Base-by-base conservation (phyloP, 148 eudicot species). In the Rhododendron kiyosumense region DNA sequence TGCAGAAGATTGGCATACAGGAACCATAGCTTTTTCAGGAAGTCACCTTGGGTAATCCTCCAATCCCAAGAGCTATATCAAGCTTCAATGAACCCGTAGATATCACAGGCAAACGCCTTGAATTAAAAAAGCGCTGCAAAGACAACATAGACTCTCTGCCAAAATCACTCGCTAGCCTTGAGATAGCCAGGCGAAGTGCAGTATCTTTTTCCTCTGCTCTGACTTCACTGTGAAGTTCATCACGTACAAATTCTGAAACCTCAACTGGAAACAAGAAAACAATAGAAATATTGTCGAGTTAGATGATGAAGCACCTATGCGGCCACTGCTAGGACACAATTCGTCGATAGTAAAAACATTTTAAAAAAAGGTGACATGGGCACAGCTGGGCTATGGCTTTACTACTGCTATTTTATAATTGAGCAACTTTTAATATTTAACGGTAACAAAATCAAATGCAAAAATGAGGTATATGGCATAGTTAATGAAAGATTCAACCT, bases 41-140 rank as follows among this genome's bases (percentile, higher is more conserved):
- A 76, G 57, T 81, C 87, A 97, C 99, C 98, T 94, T 97, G 74
- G 99, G 99, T 82, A 97, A 91, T 77, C 99, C 99, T 86, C 99
- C 99, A 84, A 94, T 89, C 41, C 99, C 96, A 86, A 97, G 99
- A 76, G 95, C 98, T 80, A 87, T 88, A 85, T 97, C 99, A 89
- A 97, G 98, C 91, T 91, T 94, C 90, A 97, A 89, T 17, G 99
- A 97, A 18, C 99, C 99, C 2, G 99, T 94, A 82, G 99, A 89
- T 90, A 97, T 89, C 48, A 95, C 98, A 85, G 99, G 90, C 71
- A 96, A 89, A 51, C 91, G 92, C 84, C 99, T 96, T 77, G 96
- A 90, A 81, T 92, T 84, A 85, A 93, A 97, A 87, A 97, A 97
- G 14, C 92, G 94, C 86, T 96, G 92, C 90, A 94, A 90, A 18